phyloP scores from a whole-genome alignment of 192 early-diverging fungal species.

The Coemansia sp. region DNA sequence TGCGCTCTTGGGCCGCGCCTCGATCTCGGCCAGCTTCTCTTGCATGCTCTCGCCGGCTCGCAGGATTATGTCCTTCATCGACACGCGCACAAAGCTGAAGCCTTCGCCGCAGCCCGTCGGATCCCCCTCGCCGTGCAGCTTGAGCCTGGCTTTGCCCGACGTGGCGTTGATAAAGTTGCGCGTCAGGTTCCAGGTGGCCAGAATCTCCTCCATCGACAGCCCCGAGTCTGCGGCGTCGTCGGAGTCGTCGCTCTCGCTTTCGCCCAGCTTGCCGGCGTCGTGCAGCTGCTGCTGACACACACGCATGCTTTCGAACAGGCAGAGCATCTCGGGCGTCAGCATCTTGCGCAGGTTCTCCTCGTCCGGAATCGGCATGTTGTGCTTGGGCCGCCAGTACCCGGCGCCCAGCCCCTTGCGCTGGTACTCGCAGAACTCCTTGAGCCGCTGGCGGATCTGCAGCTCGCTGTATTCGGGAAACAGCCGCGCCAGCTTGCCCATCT shows the following conservation, averaged over 20 bases:
- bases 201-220: slow-evolving; percentile 83
- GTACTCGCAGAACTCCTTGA: slow-evolving; percentile 97
- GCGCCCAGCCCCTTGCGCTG: slow-evolving; percentile 78
- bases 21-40: slow-evolving; percentile 80
- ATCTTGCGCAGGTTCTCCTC: slow-evolving; percentile 91
- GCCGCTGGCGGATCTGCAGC: slow-evolving; percentile 77
- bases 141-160: slow-evolving; percentile 90
- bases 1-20: slow-evolving; percentile 73
- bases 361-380: slow-evolving; percentile 59
- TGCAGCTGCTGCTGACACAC: slow-evolving; percentile 86
- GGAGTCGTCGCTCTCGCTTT: slow-evolving; percentile 64
- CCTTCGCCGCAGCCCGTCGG: slow-evolving; percentile 93
- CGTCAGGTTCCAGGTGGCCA: slow-evolving; percentile 94
- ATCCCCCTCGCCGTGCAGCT: slow-evolving; percentile 94
- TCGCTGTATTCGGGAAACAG: slow-evolving; percentile 85
- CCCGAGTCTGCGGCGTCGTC: slow-evolving; percentile 62
- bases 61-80: slow-evolving; percentile 97
- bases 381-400: slow-evolving; percentile 90
- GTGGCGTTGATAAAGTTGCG: slow-evolving; percentile 93
- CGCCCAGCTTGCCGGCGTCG: slow-evolving; percentile 78
- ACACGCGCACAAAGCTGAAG: slow-evolving; percentile 95
- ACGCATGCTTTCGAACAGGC: slow-evolving; percentile 88
- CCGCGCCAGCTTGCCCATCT: slow-evolving; percentile 72
- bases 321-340: slow-evolving; percentile 93
- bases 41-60: slow-evolving; percentile 78